Base-by-base conservation (phyloP, 176 grass and related monocot species). In the Oryza meyeriana region DNA sequence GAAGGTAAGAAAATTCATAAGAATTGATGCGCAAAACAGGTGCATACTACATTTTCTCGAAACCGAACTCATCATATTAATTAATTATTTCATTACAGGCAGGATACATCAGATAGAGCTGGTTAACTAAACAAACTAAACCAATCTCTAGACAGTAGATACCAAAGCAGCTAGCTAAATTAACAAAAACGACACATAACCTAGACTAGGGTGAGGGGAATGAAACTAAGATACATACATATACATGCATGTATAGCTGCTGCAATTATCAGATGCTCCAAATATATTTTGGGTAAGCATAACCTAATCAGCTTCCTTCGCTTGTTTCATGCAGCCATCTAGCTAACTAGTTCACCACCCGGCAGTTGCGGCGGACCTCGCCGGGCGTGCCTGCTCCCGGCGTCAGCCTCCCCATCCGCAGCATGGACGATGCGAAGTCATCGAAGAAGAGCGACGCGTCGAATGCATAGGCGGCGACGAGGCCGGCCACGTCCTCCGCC, bases 381-480 rank as follows among this genome's bases (percentile, higher is more conserved):
- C 76, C 83, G 20, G 2, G 42, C 11, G 61, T 64, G 31, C 76
- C 91, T 0, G 12, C 34, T 20, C 40, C 77, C 20, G 86, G 72
- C 55, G 63, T 12, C 22, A 97, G 83, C 85, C 88, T 93, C 45
- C 94, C 94, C 94, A 97, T 97, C 22, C 83, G 83, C 17, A 87
- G 70, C 81, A 93, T 92, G 50, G 94, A 93, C 22, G 84, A 87
- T 4, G 76, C 78, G 27, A 97, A 97, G 80, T 97, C 88, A 42
- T 93, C 86, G 44, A 91, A 97, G 88, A 97, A 97, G 13, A 87
- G 88, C 18, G 82, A 7, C 1, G 52, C 78, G 31, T 97, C 94
- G 63, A 79, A 79, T 1, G 94, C 94, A n/a, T 97, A 97, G 85
- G 73, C 80, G 44, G 85, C 33, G 22, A 92, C 91, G 61, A 97